These are phyloP conservation scores for Colletotrichum neosansevieriae DNA, from an alignment of 2,329 filamentous ascomycete genomes.

Conservation along the genomic window DNA sequence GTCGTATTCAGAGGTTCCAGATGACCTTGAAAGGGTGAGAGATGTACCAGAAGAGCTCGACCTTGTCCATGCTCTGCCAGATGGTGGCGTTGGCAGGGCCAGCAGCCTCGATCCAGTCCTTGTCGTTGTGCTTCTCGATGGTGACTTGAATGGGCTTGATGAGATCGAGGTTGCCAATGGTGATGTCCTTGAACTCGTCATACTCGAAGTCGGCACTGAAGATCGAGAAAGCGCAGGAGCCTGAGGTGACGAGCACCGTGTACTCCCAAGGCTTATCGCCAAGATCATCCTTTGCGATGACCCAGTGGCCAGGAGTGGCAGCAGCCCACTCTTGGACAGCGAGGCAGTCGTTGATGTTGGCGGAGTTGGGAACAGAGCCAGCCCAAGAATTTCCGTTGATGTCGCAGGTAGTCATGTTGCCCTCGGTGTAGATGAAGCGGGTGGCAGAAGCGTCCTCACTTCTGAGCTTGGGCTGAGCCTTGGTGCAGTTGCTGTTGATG, in stretches of 20 bases:
- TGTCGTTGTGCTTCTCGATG: background rate
- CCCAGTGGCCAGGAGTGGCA: constrained; percentile 19
- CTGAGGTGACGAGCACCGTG: background rate
- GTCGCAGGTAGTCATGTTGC: background rate
- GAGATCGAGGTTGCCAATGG: background rate
- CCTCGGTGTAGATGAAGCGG: background rate
- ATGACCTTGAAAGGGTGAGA: background rate
- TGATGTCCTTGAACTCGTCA: background rate
- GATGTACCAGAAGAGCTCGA: background rate
- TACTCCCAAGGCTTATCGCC: background rate
- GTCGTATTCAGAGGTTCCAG: background rate
- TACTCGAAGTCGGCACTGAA: background rate
- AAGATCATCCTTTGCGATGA: constrained; percentile 5
- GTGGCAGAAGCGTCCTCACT: background rate
- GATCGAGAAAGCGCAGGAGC: background rate
- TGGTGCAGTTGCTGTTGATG: background rate
- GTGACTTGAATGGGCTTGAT: background rate
- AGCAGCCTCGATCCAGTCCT: background rate
- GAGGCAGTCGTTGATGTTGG: background rate
- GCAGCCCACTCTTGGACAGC: constrained; percentile 14
- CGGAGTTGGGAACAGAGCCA: background rate
- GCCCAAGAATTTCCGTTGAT: background rate
- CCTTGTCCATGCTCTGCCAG: background rate
- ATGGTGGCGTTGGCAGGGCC: background rate
- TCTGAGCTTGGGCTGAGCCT: too few species aligned